These are phyloP conservation scores for Starmerella potacharoeniae DNA, from an alignment of 805 yeast species.

Conservation along the genomic window DNA sequence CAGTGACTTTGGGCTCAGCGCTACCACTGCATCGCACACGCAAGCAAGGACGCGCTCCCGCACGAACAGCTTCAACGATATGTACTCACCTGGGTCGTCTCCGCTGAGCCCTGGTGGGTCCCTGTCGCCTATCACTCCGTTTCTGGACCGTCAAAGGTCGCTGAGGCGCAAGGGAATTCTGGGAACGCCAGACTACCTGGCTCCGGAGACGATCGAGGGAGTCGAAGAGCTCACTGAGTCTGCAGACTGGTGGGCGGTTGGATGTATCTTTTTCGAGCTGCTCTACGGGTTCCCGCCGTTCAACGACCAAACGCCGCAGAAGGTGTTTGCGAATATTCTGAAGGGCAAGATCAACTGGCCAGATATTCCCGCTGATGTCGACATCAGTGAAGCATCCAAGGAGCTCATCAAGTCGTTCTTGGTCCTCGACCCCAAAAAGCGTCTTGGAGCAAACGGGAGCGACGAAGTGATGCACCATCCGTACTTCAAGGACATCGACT, in stretches of 20 bases:
- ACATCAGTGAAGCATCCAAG: conserved; percentile 52
- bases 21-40: conserved; percentile 1
- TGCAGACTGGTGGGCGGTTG: conserved; percentile 99
- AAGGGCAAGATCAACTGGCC: conserved; percentile 80
- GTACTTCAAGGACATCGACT: conserved; percentile 56
- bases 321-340: conserved; percentile 72
- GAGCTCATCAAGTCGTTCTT: conserved; percentile 60
- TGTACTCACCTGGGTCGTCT: not conserved
- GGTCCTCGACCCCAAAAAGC: conserved; percentile 46
- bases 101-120: not conserved
- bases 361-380: conserved; percentile 33
- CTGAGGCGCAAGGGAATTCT: conserved; percentile 27
- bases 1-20: conserved; percentile 79
- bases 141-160: not conserved
- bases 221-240: conserved; percentile 60
- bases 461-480: conserved; percentile 70
- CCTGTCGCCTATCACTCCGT: not conserved
- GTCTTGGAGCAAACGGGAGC: conserved; percentile 69
- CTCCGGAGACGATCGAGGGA: conserved; percentile 91
- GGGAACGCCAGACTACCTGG: conserved; percentile 95
- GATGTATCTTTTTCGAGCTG: conserved; percentile 88
- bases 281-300: conserved; percentile 92
- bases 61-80: conserved; percentile 7
- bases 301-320: conserved; percentile 66
- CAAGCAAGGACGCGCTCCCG: not conserved